Conservation (phyloP, 163 green algal genomes). For the Smithsoniella earleae region DNA sequence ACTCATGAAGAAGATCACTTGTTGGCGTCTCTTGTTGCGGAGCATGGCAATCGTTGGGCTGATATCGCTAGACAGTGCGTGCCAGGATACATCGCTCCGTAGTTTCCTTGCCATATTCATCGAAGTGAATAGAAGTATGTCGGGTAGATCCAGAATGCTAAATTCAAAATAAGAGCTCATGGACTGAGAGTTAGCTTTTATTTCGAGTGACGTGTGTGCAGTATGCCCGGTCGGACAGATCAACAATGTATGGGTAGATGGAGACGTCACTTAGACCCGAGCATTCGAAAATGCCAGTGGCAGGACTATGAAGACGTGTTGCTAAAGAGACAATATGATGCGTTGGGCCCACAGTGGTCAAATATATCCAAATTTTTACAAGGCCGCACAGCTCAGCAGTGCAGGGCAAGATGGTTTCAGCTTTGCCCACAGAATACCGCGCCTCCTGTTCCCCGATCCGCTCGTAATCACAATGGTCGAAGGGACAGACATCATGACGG, state of each 20-base stretch:
- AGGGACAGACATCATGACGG: constrained; percentile 17
- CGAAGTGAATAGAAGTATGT: no score
- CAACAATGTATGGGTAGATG: constrained; percentile 86
- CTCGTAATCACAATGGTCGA: constrained; percentile 23
- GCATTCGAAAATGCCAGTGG: constrained; percentile 60
- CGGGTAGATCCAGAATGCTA: no score
- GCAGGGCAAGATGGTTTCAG: constrained; percentile 63
- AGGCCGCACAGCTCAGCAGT: constrained; percentile 77
- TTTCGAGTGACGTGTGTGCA: constrained; percentile 7
- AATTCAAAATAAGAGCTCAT: no score
- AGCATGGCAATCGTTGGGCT: constrained; percentile 65
- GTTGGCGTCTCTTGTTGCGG: constrained; percentile 51
- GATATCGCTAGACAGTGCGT: constrained; percentile 55
- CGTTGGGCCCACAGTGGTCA: constrained; percentile 59
- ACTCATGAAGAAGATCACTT: constrained; percentile 57
- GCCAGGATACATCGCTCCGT: no score
- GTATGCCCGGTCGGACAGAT: constrained; percentile 55
- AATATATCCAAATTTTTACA: constrained; percentile 54
- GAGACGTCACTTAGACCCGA: constrained; percentile 74
- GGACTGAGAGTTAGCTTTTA: no score
- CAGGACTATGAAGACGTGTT: constrained; percentile 52
- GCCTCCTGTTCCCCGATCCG: constrained; percentile 8
- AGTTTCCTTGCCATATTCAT: no score
- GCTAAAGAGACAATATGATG: constrained; percentile 47
- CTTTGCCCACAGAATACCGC: constrained; percentile 28